phyloP scores from a whole-genome alignment of 129 eudicot genomes.

The Artemisia tridentata region DNA sequence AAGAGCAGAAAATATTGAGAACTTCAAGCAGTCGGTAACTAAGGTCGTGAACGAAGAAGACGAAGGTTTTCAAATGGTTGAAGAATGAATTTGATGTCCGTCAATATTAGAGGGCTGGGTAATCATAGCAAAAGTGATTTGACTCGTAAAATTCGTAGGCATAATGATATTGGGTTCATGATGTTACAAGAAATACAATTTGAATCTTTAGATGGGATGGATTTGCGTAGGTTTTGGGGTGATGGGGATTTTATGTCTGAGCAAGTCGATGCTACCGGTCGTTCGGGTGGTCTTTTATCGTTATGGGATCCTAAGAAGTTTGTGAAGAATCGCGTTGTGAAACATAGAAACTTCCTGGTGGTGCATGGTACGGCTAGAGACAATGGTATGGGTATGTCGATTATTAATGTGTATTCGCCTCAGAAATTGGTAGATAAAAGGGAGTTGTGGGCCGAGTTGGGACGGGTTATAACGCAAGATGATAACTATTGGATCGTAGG shows the following conservation, averaged over 20 bases:
- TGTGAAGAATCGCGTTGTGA: not conserved
- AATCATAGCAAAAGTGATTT: not conserved
- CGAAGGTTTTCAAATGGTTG: not conserved
- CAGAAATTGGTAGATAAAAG: not conserved
- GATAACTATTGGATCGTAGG: not conserved
- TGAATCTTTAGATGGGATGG: not conserved
- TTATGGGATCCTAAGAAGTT: not conserved
- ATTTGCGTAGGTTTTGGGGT: not conserved
- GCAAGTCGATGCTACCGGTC: not conserved
- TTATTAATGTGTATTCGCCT: not conserved
- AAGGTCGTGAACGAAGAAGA: not conserved
- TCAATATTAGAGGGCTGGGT: not conserved
- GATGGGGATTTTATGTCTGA: not conserved
- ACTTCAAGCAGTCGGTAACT: not conserved
- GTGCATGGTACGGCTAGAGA: not conserved
- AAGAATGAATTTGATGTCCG: not conserved
- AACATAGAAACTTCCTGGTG: not conserved
- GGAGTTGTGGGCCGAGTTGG: not conserved
- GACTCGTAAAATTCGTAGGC: not conserved
- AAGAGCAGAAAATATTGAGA: not conserved
- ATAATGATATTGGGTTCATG: not conserved
- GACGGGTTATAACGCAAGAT: not conserved
- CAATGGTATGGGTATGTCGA: not conserved
- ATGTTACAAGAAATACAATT: not conserved
- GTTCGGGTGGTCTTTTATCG: not conserved